Percentiles rank a stretch among this genome's conserved stretches.
phyloP scores from a whole-genome alignment of 352 stramenopile species.

The Phytophthora uliginosa region DNA sequence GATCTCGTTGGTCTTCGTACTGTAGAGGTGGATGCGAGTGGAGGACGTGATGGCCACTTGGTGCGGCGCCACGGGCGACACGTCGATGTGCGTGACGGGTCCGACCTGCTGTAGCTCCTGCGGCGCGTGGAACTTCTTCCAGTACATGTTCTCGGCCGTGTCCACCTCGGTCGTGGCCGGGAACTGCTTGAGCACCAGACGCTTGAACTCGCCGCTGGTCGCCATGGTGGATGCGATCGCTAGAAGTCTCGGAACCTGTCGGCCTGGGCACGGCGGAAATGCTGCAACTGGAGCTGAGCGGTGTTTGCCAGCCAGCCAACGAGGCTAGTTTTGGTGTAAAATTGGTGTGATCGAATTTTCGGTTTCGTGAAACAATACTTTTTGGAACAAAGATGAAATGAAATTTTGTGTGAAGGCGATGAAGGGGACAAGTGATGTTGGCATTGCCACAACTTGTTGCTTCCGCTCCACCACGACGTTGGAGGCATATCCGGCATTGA shows the following conservation, averaged over 20 bases:
- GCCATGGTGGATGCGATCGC: constrained; percentile 47
- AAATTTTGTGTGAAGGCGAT: neutral
- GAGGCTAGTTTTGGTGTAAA: neutral
- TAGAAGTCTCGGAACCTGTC: neutral
- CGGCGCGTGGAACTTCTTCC: constrained; percentile 90
- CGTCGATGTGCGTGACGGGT: constrained; percentile 87
- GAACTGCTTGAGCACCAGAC: constrained; percentile 91
- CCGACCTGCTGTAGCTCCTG: constrained; percentile 89
- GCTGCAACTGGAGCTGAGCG: constrained; percentile 21
- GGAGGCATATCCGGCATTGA: too few relatives aligned
- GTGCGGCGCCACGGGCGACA: constrained; percentile 80
- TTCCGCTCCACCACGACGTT: neutral
- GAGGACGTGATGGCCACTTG: constrained; percentile 91
- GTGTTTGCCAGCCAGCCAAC: constrained; percentile 29
- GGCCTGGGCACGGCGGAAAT: constrained; percentile 6
- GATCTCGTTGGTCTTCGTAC: constrained; percentile 83
- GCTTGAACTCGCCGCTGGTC: constrained; percentile 86
- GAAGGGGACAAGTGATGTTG: neutral
- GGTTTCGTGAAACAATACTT: neutral
- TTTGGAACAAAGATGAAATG: neutral
- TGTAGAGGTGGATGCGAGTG: constrained; percentile 90
- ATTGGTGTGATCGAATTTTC: neutral
- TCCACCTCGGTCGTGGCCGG: constrained; percentile 79
- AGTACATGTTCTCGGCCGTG: constrained; percentile 87
- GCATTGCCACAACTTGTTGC: too few relatives aligned